Evolutionary conservation across 169 alveolate species (phyloP).

Genomic region (Cryptosporidium sp.): DNA sequence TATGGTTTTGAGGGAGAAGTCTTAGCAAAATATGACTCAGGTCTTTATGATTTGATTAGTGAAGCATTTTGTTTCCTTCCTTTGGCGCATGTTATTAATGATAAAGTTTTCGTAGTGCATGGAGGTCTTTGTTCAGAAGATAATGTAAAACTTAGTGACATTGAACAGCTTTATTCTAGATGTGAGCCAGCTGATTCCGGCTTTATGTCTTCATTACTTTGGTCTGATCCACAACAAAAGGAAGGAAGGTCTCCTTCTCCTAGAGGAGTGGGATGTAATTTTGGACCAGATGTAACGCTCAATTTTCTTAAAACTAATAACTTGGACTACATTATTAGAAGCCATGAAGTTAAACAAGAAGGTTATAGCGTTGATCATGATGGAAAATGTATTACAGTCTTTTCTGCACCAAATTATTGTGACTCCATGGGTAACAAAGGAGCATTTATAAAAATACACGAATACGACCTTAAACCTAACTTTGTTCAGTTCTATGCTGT

Average conservation of each 20-base stretch:
- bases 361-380: slow-evolving; percentile 98
- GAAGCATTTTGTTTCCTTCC: slow-evolving; percentile 97
- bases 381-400: slow-evolving; percentile 96
- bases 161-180: slow-evolving; percentile 92
- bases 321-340: slow-evolving; percentile 92
- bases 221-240: slow-evolving; percentile 98
- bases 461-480: slow-evolving; percentile 89
- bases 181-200: slow-evolving; percentile 97
- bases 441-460: slow-evolving; percentile 92
- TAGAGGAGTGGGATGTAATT: slow-evolving; percentile 96
- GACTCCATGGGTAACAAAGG: slow-evolving; percentile 99
- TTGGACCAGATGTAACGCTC: slow-evolving; percentile 98
- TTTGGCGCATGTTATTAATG: slow-evolving; percentile 95
- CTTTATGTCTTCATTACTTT: slow-evolving; percentile 94
- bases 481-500: slow-evolving; percentile 92
- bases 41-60: slow-evolving; percentile 89
- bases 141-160: slow-evolving; percentile 93
- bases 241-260: slow-evolving; percentile 97
- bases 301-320: slow-evolving; percentile 92
- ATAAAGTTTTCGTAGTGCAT: slow-evolving; percentile 95
- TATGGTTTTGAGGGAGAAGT: slow-evolving; percentile 99
- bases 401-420: slow-evolving; percentile 99
- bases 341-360: slow-evolving; percentile 98
- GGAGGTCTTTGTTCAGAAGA: slow-evolving; percentile 97
- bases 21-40: slow-evolving; percentile 94